Conservation (phyloP, 2,329 filamentous ascomycete genomes). For the Beauveria sp. region DNA sequence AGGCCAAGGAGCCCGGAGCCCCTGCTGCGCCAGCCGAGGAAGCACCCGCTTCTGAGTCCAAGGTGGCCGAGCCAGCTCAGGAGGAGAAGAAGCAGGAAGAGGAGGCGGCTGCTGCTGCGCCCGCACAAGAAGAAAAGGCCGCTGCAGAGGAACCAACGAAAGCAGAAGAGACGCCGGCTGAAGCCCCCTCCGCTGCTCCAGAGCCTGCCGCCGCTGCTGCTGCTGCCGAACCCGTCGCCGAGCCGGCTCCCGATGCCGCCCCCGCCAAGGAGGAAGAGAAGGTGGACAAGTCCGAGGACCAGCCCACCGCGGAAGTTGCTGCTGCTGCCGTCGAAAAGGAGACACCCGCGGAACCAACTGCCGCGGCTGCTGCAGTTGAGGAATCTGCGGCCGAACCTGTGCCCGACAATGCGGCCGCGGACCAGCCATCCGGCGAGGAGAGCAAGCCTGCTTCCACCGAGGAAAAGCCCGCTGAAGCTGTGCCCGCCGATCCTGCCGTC, state of each 20-base stretch:
- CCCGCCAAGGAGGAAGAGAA: background rate
- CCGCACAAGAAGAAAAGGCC: background rate
- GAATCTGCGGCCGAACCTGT: background rate
- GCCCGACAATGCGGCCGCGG: background rate
- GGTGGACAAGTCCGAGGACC: background rate
- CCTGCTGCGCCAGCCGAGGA: background rate
- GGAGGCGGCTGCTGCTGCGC: background rate
- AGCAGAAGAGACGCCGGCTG: background rate
- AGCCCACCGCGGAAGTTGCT: background rate
- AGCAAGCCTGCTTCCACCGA: background rate
- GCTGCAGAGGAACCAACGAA: background rate
- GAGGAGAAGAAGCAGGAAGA: background rate
- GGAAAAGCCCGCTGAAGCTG: background rate
- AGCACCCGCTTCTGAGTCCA: background rate
- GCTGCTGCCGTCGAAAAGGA: constrained; percentile 3
- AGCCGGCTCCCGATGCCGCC: background rate
- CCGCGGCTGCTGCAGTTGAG: background rate
- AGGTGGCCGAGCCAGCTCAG: background rate
- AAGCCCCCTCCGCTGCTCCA: background rate
- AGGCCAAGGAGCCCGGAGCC: background rate
- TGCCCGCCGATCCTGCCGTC: no score
- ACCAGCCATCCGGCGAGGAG: constrained; percentile 3
- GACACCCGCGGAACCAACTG: background rate
- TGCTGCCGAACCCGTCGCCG: constrained; percentile 7
- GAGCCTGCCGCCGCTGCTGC: background rate